These are phyloP conservation scores for Singerocomus inundabilis DNA, from an alignment of 1,284 basidiomycete genomes.

Conservation along the genomic window DNA sequence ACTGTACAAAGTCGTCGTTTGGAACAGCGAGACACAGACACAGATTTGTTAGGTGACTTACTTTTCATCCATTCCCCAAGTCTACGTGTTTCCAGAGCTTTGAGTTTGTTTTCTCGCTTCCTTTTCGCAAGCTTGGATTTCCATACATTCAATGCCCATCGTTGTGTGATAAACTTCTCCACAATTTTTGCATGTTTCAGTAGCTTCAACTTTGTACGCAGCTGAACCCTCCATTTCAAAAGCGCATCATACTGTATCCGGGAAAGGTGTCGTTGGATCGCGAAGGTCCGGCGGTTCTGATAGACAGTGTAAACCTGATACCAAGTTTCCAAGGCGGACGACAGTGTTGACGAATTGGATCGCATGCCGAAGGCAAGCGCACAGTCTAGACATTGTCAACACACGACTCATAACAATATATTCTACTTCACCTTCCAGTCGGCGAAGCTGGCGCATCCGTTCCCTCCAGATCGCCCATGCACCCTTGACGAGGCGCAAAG, in stretches of 20 bases:
- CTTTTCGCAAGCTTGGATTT: conserved; percentile 47
- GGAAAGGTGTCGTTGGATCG: conserved; percentile 48
- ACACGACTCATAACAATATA: neutral
- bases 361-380: conserved; percentile 55
- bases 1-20: conserved; percentile 36
- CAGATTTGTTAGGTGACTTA: conserved; percentile 30
- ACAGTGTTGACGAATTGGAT: conserved; percentile 41
- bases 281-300: conserved; percentile 50
- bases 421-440: conserved; percentile 44
- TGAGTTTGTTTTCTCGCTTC: conserved; percentile 47
- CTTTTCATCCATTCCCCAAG: conserved; percentile 46
- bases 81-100: conserved; percentile 41
- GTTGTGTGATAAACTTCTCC: conserved; percentile 51
- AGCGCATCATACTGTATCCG: conserved; percentile 49
- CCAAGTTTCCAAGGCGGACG: conserved; percentile 51
- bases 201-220: conserved; percentile 51
- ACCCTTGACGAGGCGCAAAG: conserved; percentile 44
- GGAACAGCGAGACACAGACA: conserved; percentile 7
- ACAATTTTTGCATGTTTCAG: conserved; percentile 59
- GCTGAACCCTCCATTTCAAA: conserved; percentile 55
- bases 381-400: conserved; percentile 38
- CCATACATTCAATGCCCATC: conserved; percentile 56
- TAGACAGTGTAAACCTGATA: conserved; percentile 43
- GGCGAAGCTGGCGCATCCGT: conserved; percentile 41
- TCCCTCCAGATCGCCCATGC: conserved; percentile 56